Evolutionary conservation across 768 basidiomycete genomes (phyloP), one percentile per base, ranked within the genome.

Genomic region (Russula abietina): DNA sequence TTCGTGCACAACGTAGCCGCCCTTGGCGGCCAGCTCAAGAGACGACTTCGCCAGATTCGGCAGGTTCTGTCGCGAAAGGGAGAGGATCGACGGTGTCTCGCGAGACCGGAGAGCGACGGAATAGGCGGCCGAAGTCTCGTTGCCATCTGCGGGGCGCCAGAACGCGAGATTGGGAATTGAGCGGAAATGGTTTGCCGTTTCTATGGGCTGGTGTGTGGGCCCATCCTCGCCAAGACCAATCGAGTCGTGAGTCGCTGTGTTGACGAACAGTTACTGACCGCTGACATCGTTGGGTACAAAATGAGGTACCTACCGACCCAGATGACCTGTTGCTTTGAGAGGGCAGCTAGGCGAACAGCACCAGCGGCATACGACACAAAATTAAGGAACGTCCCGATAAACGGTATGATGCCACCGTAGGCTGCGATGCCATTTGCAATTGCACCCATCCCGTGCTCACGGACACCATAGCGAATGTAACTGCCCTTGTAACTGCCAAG

Each of bases 401-500:
- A 94, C 49, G 94, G 94, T 65, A 96, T 83, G 71, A 95, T 85
- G 69, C 85, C 91, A 64, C 94, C 94, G 75, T 97, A 98, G 2
- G 93, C 94, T 65, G 80, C 74, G 65, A 95, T 74, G 73, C 94
- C 94, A 74, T 97, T 97, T 68, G 87, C 91, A 70, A 98, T 93
- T 59, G 94, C 95, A 70, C 89, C 91, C 94, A 97, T 98, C 68
- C 80, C 95, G 75, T 98, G 95, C 75, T 98, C 95, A 75, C 95
- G 91, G 61, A 98, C 93, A 83, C 95, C 95, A 78, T 89, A 98
- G 59, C 94, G 89, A 73, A 98, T 85, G 74, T 98, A 97, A 52
- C 87, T 89, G 57, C 95, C 95, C 60, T 84, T 76, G 75, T 93
- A 96, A 62, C 73, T 80, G 62, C 95, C 95, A 49, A 96, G 81